Evolutionary conservation across 176 grass and related monocot genomes (phyloP).

Genomic region (Melocanna baccifera): DNA sequence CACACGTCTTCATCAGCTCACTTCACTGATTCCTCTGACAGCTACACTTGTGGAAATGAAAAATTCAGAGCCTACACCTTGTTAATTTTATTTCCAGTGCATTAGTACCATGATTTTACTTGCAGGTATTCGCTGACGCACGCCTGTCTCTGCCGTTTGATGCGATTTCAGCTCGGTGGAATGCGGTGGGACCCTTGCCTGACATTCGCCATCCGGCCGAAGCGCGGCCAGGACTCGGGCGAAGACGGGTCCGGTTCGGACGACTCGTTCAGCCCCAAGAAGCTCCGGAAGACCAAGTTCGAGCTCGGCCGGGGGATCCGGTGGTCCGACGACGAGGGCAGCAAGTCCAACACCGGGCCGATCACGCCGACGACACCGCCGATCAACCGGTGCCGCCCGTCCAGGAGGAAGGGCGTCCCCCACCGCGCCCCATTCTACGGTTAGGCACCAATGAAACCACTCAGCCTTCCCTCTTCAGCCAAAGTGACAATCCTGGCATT

Average conservation of each 20-base stretch:
- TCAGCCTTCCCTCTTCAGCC: constrained; percentile 6
- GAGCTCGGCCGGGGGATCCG: constrained; percentile 34
- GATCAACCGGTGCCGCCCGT: constrained; percentile 55
- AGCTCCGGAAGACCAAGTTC: constrained; percentile 26
- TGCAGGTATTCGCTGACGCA: background rate
- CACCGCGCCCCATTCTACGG: constrained; percentile 60
- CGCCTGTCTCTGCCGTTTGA: background rate
- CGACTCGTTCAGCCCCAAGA: constrained; percentile 57
- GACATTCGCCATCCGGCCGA: constrained; percentile 53
- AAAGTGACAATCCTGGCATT: background rate
- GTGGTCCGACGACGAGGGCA: constrained; percentile 54
- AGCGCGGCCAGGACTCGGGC: constrained; percentile 45
- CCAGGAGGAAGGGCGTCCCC: constrained; percentile 61
- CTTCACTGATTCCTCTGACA: constrained; percentile 36
- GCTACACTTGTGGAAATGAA: constrained; percentile 33
- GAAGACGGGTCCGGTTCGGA: constrained; percentile 28
- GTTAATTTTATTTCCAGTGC: background rate
- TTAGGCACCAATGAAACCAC: constrained; percentile 22
- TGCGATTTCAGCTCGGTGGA: constrained; percentile 44
- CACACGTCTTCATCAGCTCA: constrained; percentile 32
- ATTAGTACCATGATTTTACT: background rate
- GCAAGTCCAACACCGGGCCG: constrained; percentile 33
- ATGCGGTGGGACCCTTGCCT: constrained; percentile 56
- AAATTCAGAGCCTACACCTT: background rate
- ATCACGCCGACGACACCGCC: constrained; percentile 49